Evolutionary conservation across 306 rosid genomes (phyloP), one percentile per base, ranked within the genome.

Genomic region (Hippophae tibetana): DNA sequence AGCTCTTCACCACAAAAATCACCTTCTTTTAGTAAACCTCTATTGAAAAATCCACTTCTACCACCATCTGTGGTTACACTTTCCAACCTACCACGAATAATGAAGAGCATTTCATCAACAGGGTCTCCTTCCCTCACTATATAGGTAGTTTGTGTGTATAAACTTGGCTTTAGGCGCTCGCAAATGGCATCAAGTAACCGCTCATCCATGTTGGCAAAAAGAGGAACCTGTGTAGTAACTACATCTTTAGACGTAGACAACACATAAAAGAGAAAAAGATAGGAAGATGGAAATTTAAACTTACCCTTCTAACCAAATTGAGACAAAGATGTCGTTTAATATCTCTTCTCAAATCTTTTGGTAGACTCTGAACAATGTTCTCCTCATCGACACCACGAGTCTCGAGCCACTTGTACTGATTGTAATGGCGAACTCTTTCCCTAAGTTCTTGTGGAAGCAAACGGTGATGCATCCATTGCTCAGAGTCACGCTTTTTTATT

Each of bases 1-100:
- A 90, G 82, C 85, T 87, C 95, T 72, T 90, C 97, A 3, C 97
- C 97, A 43, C 95, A 90, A 46, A 87, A 90, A 47, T 90, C 98
- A 7, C 81, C 85, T 72, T 85, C 96, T 68, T 83, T 80, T 5
- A 87, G 80, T 18, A 83, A 41, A 23, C 98, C 92, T n/a, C 96
- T 69, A 71, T 90, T 90, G 86, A 81, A 87, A 66, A 90, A 90
- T 25, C 98, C 98, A 56, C 95, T 90, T 60, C 96, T 76, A 62
- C 98, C 96, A 8, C 98, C 98, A 67, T 87, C 98, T 31, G 92
- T 90, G 1, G 98, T 87, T 6, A 79, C 92, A 73, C 92, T 87
- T 71, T 90, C 98, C 43, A 90, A 76, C 41, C 83, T 84, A 9
- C 98, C 98, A 0, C 98, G 92, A 9, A 90, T 90, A 49, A 90